These are phyloP conservation scores for Aspergillus bridgeri DNA, from an alignment of 495 filamentous ascomycete species.

Conservation along the genomic window DNA sequence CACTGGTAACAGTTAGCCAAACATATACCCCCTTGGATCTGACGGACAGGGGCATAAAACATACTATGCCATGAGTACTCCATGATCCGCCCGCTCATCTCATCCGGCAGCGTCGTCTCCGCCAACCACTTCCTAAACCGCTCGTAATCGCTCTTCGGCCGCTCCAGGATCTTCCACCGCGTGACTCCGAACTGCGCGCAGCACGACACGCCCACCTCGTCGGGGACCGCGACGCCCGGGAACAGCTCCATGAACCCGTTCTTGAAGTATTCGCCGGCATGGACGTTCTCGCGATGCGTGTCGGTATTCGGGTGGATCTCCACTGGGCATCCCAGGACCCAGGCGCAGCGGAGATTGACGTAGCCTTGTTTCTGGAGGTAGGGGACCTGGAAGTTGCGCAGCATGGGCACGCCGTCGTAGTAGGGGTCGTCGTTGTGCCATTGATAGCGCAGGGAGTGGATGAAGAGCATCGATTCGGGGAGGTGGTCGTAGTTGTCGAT, in stretches of 20 bases:
- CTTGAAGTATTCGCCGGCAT: constrained; percentile 50
- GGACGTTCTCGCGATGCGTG: constrained; percentile 37
- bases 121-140: constrained; percentile 58
- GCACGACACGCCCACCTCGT: constrained; percentile 55
- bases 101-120: constrained; percentile 53
- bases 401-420: constrained; percentile 47
- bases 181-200: constrained; percentile 73
- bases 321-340: constrained; percentile 57
- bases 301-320: constrained; percentile 53
- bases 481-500: constrained; percentile 63
- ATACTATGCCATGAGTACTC: constrained; percentile 71
- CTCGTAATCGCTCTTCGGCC: constrained; percentile 52
- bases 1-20: constrained; percentile 32
- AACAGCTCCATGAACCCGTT: constrained; percentile 54
- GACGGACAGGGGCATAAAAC: constrained; percentile 7
- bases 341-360: constrained; percentile 63
- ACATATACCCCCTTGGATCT: background rate
- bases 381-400: constrained; percentile 51
- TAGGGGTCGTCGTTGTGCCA: constrained; percentile 61
- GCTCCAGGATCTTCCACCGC: constrained; percentile 46
- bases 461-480: constrained; percentile 56
- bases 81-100: constrained; percentile 62
- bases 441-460: constrained; percentile 58
- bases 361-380: constrained; percentile 57
- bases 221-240: constrained; percentile 45